phyloP scores from a whole-genome alignment of 192 early-diverging fungal species.

The Umbelopsis isabellina region DNA sequence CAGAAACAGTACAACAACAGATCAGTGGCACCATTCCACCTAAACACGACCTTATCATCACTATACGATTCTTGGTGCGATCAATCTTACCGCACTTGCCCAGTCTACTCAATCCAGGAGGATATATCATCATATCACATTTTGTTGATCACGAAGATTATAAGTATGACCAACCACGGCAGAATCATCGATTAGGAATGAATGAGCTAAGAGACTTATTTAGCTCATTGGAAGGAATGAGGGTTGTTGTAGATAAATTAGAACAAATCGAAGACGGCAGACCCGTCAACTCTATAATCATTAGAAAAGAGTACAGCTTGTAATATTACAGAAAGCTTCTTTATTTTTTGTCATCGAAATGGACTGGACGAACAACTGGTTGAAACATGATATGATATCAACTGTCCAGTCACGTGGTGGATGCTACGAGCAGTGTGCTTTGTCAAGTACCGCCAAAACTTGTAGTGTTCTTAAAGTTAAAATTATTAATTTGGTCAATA shows the following conservation, averaged over 20 bases:
- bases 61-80: slow-evolving; percentile 39
- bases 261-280: slow-evolving; percentile 45
- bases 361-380: not conserved
- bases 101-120: slow-evolving; percentile 37
- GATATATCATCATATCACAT: slow-evolving; percentile 44
- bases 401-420: not conserved
- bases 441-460: no score
- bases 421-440: not conserved
- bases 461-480: no score
- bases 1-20: not conserved
- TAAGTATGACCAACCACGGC: slow-evolving; percentile 34
- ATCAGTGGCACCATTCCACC: not conserved
- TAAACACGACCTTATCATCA: slow-evolving; percentile 41
- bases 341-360: no score
- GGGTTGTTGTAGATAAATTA: slow-evolving; percentile 33
- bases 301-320: slow-evolving; percentile 10
- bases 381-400: not conserved
- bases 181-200: slow-evolving; percentile 31
- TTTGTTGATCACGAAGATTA: slow-evolving; percentile 37
- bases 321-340: not conserved
- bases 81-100: slow-evolving; percentile 31
- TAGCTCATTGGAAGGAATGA: slow-evolving; percentile 21
- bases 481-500: no score
- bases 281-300: slow-evolving; percentile 42
- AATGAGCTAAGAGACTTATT: slow-evolving; percentile 31